Conservation (phyloP, 441 rosid genomes). For the Melianthus villosus region DNA sequence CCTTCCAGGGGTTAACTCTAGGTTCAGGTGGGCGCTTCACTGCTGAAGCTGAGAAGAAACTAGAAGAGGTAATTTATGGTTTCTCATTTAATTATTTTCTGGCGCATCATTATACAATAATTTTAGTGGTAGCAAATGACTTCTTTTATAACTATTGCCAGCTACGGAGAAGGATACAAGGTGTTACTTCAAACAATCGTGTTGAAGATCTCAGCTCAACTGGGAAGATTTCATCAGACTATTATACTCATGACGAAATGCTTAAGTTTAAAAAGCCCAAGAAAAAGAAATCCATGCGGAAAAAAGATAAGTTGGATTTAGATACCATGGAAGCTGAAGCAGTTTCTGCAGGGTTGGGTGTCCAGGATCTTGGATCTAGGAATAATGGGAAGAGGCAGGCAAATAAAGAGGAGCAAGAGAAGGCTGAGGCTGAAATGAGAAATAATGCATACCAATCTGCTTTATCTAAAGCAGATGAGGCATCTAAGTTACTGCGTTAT, state of each 20-base stretch:
- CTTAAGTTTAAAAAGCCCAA: conserved; percentile 73
- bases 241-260: conserved; percentile 81
- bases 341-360: conserved; percentile 62
- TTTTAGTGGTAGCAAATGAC: too few species aligned
- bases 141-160: conserved; percentile 15
- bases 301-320: conserved; percentile 74
- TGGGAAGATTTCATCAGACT: conserved; percentile 59
- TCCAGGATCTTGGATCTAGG: conserved; percentile 87
- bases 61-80: conserved; percentile 51
- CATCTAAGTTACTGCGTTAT: conserved; percentile 53
- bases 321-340: conserved; percentile 90
- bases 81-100: background rate
- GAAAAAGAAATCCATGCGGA: conserved; percentile 73
- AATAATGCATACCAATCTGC: conserved; percentile 65
- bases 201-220: conserved; percentile 54
- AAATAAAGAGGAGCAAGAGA: conserved; percentile 58
- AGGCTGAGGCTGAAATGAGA: conserved; percentile 62
- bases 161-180: conserved; percentile 74
- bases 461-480: conserved; percentile 74
- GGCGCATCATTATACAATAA: background rate
- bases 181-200: conserved; percentile 29
- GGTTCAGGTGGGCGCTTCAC: conserved; percentile 68
- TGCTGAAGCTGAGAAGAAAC: conserved; percentile 86
- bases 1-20: conserved; percentile 56
- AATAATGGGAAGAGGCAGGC: conserved; percentile 72